Conservation (phyloP, 2,329 filamentous ascomycete species). For the Stemphylium lycopersici region DNA sequence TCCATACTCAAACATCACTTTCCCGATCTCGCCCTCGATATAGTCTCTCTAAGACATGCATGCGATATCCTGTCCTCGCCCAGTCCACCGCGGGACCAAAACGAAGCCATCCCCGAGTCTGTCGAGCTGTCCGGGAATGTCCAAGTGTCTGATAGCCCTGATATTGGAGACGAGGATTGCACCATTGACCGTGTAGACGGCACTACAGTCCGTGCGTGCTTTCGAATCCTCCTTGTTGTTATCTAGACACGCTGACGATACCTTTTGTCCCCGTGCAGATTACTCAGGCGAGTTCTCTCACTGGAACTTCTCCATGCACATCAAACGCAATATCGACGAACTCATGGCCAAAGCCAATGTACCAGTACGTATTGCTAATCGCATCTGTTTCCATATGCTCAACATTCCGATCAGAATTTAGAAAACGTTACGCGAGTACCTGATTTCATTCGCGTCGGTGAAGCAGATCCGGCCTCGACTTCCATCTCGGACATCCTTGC, state of each 20-base stretch:
- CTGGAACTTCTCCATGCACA: conserved; percentile 23
- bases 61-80: conserved; percentile 10
- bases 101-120: neutral
- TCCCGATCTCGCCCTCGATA: conserved; percentile 10
- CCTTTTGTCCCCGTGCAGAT: conserved; percentile 4
- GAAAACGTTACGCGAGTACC: conserved; percentile 8
- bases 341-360: conserved; percentile 16
- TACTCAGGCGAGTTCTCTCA: conserved; percentile 26
- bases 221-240: neutral
- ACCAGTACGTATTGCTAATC: neutral
- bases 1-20: conserved; percentile 11
- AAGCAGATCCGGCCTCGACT: conserved; percentile 12
- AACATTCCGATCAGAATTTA: neutral
- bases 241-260: neutral
- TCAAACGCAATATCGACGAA: conserved; percentile 19
- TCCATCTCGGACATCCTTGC: conserved; percentile 14
- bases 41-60: conserved; percentile 7
- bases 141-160: conserved; percentile 10
- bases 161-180: conserved; percentile 13
- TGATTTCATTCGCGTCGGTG: conserved; percentile 16
- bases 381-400: neutral
- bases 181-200: conserved; percentile 14
- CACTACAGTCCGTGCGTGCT: conserved; percentile 15
- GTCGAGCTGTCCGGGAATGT: neutral
- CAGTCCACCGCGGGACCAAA: neutral